Conservation (phyloP, 148 eudicot genomes). For the Rhododendron vialii region DNA sequence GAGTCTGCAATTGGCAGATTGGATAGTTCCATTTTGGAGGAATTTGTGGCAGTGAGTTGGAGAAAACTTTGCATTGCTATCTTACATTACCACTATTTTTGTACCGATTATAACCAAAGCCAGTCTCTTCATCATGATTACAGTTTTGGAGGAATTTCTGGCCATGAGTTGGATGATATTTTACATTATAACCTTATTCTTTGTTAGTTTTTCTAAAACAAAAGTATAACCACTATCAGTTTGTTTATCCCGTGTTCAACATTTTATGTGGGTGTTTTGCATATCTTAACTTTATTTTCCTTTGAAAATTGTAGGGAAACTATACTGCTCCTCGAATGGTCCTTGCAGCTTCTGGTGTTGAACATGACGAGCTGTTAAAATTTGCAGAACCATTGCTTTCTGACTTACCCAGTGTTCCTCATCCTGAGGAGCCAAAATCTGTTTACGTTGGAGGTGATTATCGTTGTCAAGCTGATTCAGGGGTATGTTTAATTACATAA, state of each 20-base stretch:
- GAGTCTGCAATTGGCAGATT: conserved; percentile 44
- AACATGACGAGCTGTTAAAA: conserved; percentile 72
- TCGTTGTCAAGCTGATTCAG: conserved; percentile 59
- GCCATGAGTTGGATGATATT: conserved; percentile 33
- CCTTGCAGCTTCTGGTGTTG: conserved; percentile 95
- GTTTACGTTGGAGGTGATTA: conserved; percentile 60
- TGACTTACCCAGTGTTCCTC: conserved; percentile 39
- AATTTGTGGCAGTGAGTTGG: conserved; percentile 56
- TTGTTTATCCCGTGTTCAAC: neutral
- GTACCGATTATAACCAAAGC: neutral
- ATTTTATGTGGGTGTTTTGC: conserved; percentile 14
- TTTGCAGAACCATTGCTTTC: conserved; percentile 85
- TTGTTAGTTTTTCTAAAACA: neutral
- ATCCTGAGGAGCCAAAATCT: conserved; percentile 43
- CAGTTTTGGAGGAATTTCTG: conserved; percentile 48
- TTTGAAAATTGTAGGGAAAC: conserved; percentile 49
- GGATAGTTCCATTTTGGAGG: conserved; percentile 44
- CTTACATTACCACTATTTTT: neutral
- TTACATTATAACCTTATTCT: neutral
- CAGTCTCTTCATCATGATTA: conserved; percentile 4
- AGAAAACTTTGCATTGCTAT: neutral
- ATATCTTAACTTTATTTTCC: neutral
- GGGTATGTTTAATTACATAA: conserved; percentile 38
- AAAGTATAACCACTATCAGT: neutral
- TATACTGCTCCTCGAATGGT: conserved; percentile 90